phyloP scores from a whole-genome alignment of 2,329 filamentous ascomycete species.

The Aotearoamyces nothofagi region DNA sequence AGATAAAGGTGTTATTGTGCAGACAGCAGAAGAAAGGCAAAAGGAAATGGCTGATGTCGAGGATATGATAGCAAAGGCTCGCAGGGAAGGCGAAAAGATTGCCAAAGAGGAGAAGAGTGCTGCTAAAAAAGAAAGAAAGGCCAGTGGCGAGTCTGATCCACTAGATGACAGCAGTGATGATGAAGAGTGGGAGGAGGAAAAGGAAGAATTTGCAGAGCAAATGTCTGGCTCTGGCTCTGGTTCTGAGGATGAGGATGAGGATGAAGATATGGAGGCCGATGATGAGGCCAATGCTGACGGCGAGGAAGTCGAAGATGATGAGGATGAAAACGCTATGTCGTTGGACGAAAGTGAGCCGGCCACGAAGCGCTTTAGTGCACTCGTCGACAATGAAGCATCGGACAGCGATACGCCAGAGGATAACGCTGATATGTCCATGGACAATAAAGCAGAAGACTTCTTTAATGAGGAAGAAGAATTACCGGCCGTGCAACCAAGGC shows the following conservation, averaged over 20 bases:
- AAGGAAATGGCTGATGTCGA: slow-evolving; percentile 72
- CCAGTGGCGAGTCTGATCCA: slow-evolving; percentile 24
- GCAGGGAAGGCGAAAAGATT: slow-evolving; percentile 66
- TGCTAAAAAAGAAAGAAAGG: slow-evolving; percentile 46
- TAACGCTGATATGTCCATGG: slow-evolving; percentile 17
- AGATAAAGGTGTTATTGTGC: slow-evolving; percentile 65
- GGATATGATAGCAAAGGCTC: slow-evolving; percentile 72
- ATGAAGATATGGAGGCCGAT: slow-evolving; percentile 22
- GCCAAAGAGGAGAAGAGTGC: slow-evolving; percentile 62
- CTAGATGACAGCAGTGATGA: slow-evolving; percentile 38
- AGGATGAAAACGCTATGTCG: slow-evolving; percentile 15
- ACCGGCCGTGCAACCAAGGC: slow-evolving; percentile 5
- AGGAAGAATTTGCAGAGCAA: slow-evolving; percentile 23
- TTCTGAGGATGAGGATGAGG: slow-evolving; percentile 23
- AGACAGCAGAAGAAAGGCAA: slow-evolving; percentile 77
- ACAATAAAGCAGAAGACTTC: slow-evolving; percentile 13
- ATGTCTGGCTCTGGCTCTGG: slow-evolving; percentile 26
- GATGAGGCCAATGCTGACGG: slow-evolving; percentile 17
- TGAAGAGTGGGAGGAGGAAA: slow-evolving; percentile 34
- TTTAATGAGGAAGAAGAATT: slow-evolving; percentile 12
- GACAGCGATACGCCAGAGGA: slow-evolving; percentile 24
- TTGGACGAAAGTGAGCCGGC: slow-evolving; percentile 22
- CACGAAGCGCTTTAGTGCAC: slow-evolving; percentile 9
- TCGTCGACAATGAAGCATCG: slow-evolving; percentile 19
- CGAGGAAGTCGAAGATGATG: slow-evolving; percentile 17